Conservation (phyloP, 768 basidiomycete genomes). For the Piloderma croceum region DNA sequence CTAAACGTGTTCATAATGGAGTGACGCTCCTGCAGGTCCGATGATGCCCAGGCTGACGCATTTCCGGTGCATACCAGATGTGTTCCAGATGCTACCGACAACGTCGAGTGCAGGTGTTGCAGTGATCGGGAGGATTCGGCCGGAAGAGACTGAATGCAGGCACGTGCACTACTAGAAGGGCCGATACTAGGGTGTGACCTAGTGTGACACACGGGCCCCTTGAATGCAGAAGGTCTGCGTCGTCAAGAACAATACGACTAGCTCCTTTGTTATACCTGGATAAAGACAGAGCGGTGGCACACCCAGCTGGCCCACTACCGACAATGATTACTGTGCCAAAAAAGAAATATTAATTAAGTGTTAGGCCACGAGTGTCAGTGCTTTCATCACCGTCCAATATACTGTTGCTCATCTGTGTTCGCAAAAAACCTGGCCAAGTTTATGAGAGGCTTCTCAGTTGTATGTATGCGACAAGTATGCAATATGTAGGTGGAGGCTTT, state of each 20-base stretch:
- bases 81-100: slow-evolving; percentile 10
- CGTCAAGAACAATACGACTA: slow-evolving; percentile 27
- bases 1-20: slow-evolving; percentile 32
- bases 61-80: slow-evolving; percentile 27
- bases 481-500: too few species aligned
- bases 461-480: too few species aligned
- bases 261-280: slow-evolving; percentile 10
- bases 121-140: slow-evolving; percentile 19
- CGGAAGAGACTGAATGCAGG: slow-evolving; percentile 33
- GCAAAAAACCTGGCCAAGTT: too few species aligned
- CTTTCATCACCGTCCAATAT: too few species aligned
- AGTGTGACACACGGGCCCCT: slow-evolving; percentile 25
- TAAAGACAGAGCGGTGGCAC: slow-evolving; percentile 21
- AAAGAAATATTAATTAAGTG: too few species aligned
- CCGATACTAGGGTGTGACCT: too few species aligned
- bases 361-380: too few species aligned
- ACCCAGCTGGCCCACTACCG: slow-evolving; percentile 20
- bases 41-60: slow-evolving; percentile 27
- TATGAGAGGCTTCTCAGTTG: too few species aligned
- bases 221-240: slow-evolving; percentile 24
- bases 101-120: slow-evolving; percentile 12
- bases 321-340: slow-evolving; percentile 23
- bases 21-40: slow-evolving; percentile 23
- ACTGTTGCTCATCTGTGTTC: too few species aligned
- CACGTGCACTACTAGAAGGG: too few species aligned